phyloP scores from a whole-genome alignment of 495 filamentous ascomycete species.

The Trypethelium eluteriae region DNA sequence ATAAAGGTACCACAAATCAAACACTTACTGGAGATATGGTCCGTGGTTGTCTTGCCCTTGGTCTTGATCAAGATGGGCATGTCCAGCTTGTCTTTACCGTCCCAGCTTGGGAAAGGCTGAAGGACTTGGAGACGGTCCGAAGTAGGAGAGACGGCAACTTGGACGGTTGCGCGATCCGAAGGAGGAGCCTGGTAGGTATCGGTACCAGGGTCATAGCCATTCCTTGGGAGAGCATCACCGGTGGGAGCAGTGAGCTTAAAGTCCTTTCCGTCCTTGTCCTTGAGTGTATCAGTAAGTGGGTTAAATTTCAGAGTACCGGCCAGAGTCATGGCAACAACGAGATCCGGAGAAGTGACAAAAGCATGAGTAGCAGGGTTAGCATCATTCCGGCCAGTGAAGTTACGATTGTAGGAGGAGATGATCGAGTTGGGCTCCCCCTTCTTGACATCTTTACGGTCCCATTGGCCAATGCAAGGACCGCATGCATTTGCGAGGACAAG shows the following conservation, averaged over 20 bases:
- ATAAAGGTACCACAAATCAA: not conserved
- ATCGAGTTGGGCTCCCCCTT: constrained; percentile 97
- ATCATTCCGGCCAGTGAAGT: constrained; percentile 99
- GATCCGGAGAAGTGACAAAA: constrained; percentile 96
- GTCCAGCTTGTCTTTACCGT: constrained; percentile 79
- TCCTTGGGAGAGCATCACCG: constrained; percentile 71
- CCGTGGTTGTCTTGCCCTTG: constrained; percentile 96
- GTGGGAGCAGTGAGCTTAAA: constrained; percentile 75
- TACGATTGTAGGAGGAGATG: constrained; percentile 95
- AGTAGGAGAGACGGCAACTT: constrained; percentile 75
- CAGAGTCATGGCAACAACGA: constrained; percentile 85
- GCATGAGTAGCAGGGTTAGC: constrained; percentile 98
- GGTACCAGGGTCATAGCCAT: constrained; percentile 85
- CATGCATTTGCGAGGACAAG: constrained; percentile 95
- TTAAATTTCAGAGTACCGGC: constrained; percentile 94
- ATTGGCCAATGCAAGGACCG: constrained; percentile 58
- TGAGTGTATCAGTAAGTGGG: constrained; percentile 85
- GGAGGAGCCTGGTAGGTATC: constrained; percentile 98
- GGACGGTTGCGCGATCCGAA: constrained; percentile 59
- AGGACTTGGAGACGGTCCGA: constrained; percentile 95
- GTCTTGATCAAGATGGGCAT: constrained; percentile 96
- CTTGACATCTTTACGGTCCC: constrained; percentile 58
- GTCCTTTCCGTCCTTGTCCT: constrained; percentile 95
- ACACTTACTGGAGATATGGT: constrained; percentile 81
- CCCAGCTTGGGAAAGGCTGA: constrained; percentile 76